These are phyloP conservation scores for Talaromyces piceae DNA, from an alignment of 2,329 filamentous ascomycete species.

Conservation along the genomic window DNA sequence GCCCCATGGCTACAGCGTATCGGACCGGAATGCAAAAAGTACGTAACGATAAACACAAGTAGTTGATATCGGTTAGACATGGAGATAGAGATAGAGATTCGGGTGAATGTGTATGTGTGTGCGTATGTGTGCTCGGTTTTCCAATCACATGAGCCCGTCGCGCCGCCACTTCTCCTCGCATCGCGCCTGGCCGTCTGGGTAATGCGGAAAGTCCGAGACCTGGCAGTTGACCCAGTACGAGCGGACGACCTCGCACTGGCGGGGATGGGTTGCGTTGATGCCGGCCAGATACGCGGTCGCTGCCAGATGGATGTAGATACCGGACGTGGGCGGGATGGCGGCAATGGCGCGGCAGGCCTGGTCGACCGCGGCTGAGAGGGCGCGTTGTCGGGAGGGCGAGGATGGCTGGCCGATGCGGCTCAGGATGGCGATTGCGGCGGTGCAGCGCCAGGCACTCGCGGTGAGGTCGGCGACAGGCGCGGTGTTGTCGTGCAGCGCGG, in stretches of 20 bases:
- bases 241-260: conserved; percentile 30
- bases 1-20: too few relatives aligned
- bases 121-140: too few relatives aligned
- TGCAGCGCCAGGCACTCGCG: conserved; percentile 30
- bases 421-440: conserved; percentile 28
- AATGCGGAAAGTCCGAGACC: conserved; percentile 31
- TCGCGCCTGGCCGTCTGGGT: conserved; percentile 24
- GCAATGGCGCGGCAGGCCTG: conserved; percentile 30
- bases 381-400: conserved; percentile 7
- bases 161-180: conserved; percentile 30
- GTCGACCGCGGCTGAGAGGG: conserved; percentile 26
- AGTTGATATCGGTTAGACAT: too few relatives aligned
- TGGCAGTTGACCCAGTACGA: conserved; percentile 35
- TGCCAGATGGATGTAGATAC: conserved; percentile 36
- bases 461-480: conserved; percentile 16
- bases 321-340: conserved; percentile 24
- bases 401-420: conserved; percentile 8
- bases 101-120: too few relatives aligned
- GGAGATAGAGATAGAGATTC: too few relatives aligned
- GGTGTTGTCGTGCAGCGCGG: conserved; percentile 4
- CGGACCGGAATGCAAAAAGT: too few relatives aligned
- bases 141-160: conserved; percentile 16
- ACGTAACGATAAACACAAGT: too few relatives aligned
- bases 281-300: conserved; percentile 32
- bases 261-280: conserved; percentile 24